A percentile compares a stretch with the other conserved stretches of the same genome.
Conservation (phyloP, 768 basidiomycete species). For the Termitomyces sp. region DNA sequence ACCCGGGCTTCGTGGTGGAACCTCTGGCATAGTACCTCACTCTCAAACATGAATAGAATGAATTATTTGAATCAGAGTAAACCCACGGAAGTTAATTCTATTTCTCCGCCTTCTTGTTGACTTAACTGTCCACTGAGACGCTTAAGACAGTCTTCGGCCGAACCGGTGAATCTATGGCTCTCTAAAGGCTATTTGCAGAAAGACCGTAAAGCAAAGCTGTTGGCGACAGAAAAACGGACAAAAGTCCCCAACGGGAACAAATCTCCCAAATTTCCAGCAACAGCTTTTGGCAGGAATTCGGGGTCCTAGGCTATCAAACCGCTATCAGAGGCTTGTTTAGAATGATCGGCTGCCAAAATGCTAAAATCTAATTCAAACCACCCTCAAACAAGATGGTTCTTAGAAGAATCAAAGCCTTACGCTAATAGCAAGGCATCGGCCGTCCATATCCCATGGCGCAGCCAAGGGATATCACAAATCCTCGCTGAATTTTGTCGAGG, state of each 20-base stretch:
- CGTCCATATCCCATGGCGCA: background rate
- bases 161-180: background rate
- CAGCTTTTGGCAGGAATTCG: background rate
- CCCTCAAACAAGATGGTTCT: background rate
- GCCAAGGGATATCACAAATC: background rate
- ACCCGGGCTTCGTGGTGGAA: background rate
- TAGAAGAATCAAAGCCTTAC: background rate
- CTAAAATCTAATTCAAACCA: slow-evolving; percentile 16
- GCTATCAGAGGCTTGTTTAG: background rate
- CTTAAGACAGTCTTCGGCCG: background rate
- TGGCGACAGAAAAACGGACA: background rate
- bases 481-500: background rate
- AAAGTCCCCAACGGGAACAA: background rate
- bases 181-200: background rate
- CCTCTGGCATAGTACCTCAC: no score
- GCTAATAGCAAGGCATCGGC: background rate
- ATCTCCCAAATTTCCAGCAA: background rate
- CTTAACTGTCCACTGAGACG: background rate
- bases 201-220: background rate
- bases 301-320: background rate
- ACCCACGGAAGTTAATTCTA: no score
- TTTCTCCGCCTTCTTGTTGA: no score
- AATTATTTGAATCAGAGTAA: background rate
- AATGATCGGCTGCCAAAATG: slow-evolving; percentile 13
- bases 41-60: background rate